These are phyloP conservation scores for Jackrogersella minutella DNA, from an alignment of 495 filamentous ascomycete species.

Conservation along the genomic window DNA sequence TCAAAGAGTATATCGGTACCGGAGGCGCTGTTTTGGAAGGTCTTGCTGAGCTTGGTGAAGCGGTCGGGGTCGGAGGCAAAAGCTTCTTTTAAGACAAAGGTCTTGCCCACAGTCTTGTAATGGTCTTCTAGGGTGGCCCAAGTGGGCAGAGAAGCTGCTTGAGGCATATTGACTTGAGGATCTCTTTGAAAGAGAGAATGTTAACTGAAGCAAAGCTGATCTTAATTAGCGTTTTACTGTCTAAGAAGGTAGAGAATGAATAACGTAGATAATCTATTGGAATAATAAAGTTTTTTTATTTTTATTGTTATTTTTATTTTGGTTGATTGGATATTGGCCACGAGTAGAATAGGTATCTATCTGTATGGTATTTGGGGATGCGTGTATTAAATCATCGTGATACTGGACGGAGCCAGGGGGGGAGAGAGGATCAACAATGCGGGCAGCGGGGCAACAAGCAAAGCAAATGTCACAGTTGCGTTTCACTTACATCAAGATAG, in stretches of 20 bases:
- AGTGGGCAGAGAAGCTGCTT: conserved; percentile 80
- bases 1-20: conserved; percentile 87
- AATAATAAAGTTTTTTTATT: too few relatives aligned
- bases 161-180: conserved; percentile 56
- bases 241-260: conserved; percentile 8
- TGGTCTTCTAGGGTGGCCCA: conserved; percentile 92
- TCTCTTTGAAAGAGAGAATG: neutral
- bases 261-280: too few relatives aligned
- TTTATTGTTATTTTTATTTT: too few relatives aligned
- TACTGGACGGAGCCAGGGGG: neutral
- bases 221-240: conserved; percentile 28
- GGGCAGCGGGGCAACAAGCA: conserved; percentile 14
- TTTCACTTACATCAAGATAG: conserved; percentile 33
- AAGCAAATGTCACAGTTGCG: conserved; percentile 21
- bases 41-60: conserved; percentile 88
- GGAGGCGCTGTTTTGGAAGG: conserved; percentile 72
- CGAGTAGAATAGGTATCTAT: neutral
- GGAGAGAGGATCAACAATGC: neutral
- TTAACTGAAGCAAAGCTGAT: neutral
- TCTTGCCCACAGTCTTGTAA: conserved; percentile 80
- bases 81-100: conserved; percentile 90
- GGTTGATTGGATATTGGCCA: too few relatives aligned
- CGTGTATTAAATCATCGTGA: conserved; percentile 19
- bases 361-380: neutral
- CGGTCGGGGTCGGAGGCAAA: conserved; percentile 89